Base-by-base conservation (phyloP, 257 asterid species). In the Cinchona pubescens region DNA sequence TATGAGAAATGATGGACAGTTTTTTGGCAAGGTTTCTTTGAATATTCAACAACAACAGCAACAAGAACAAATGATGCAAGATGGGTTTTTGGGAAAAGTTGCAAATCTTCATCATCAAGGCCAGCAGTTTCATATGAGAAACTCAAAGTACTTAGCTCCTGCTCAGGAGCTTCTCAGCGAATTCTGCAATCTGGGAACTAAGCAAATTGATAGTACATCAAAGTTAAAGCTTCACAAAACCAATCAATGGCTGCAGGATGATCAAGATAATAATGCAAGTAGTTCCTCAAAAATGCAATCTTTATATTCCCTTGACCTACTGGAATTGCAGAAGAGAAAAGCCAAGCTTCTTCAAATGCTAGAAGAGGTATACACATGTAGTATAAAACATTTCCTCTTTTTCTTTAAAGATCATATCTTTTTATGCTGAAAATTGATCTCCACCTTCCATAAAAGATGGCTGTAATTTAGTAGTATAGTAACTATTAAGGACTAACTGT, bases 271-370 rank as follows among this genome's bases (percentile, higher is more conserved):
- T 73, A 83, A 73, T 73, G 85, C 67, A 61, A 58, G 59, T n/a
- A 63, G 42, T 65, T 48, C 81, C 21, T 56, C 80, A 67, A 87
- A 84, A 74, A 83, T 75, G 68, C 91, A 86, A 65, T 67, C 90
- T 34, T 87, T 91, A 48, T 75, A 76, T 82, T 85, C 97, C 5
- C 90, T 89, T 73, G 95, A 94, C 86, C 84, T 85, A 37, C 51
- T 92, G 69, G 97, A 91, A 38, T 69, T 94, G 85, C 97, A 94
- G 80, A 83, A 87, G 76, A 84, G 96, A 62, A 91, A 90, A 85
- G 40, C 87, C 62, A 91, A 88, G 85, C 82, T 93, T 43, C 86
- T 93, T 46, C 98, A 88, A 51, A 90, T 93, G 96, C 87, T 93
- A 3, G 96, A 91, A 74, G 96, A 91, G 96, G 98, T 91, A 53